Evolutionary conservation across 192 early-diverging fungal genomes (phyloP).

Genomic region (Piromyces finnis): DNA sequence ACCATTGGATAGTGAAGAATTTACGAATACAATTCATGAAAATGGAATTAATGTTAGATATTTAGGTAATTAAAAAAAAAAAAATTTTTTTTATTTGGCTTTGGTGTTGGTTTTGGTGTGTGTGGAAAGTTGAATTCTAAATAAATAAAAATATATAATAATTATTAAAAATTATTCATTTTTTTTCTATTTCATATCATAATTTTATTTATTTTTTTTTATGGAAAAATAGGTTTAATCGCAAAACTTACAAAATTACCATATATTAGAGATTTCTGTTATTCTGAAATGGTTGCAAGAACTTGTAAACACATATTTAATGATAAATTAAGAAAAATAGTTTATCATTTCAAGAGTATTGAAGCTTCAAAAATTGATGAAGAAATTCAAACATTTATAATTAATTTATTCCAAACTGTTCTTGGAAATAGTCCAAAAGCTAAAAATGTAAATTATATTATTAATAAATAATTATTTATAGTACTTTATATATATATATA

Average conservation of each 20-base stretch:
- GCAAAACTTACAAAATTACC: conserved; percentile 19
- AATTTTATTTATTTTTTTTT: too few species aligned
- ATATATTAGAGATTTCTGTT: conserved; percentile 19
- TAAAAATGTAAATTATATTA: conserved; percentile 5
- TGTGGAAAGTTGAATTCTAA: too few species aligned
- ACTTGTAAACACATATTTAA: conserved; percentile 20
- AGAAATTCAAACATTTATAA: conserved; percentile 17
- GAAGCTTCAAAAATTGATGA: conserved; percentile 30
- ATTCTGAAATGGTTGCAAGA: conserved; percentile 26
- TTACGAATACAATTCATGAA: conserved; percentile 17
- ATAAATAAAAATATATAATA: too few species aligned
- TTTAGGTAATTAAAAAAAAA: too few species aligned
- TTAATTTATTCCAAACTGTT: conserved; percentile 13
- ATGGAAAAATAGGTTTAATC: conserved; percentile 10
- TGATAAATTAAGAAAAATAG: conserved; percentile 11
- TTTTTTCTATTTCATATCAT: too few species aligned
- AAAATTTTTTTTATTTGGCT: too few species aligned
- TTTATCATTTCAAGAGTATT: conserved; percentile 23
- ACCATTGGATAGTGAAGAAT: conserved; percentile 15
- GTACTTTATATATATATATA: too few species aligned
- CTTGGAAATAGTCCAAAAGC: conserved; percentile 13
- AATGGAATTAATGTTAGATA: conserved; percentile 34
- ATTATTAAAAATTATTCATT: too few species aligned
- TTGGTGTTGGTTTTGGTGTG: too few species aligned
- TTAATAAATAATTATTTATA: too few species aligned